Evolutionary conservation across 805 yeast genomes (phyloP).

Genomic region (Candida coquimbonensis): DNA sequence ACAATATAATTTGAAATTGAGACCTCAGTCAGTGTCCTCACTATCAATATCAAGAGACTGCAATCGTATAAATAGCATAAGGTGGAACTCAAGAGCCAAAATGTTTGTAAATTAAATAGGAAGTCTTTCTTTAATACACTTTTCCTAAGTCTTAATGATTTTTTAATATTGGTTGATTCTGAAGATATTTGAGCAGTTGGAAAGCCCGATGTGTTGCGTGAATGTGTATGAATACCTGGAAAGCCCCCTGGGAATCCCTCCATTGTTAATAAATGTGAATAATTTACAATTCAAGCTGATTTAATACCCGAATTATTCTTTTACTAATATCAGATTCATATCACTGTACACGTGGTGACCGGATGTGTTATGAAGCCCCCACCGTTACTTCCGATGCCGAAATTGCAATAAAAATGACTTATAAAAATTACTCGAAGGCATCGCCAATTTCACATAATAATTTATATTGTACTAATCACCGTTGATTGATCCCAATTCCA

Average conservation of each 20-base stretch:
- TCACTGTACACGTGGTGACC: too few relatives aligned
- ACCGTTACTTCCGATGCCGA: too few relatives aligned
- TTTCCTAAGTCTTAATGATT: slow-evolving; percentile 13
- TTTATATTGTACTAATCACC: too few relatives aligned
- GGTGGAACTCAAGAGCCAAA: slow-evolving; percentile 7
- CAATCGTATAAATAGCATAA: slow-evolving; percentile 21
- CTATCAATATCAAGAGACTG: slow-evolving; percentile 15
- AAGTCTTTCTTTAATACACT: slow-evolving; percentile 11
- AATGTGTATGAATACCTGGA: slow-evolving; percentile 1
- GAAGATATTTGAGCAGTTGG: not conserved
- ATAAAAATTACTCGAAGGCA: too few relatives aligned
- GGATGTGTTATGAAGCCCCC: too few relatives aligned
- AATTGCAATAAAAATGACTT: too few relatives aligned
- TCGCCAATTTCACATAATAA: too few relatives aligned
- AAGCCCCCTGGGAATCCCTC: slow-evolving; percentile 20
- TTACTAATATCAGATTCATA: too few relatives aligned
- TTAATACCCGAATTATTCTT: too few relatives aligned
- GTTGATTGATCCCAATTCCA: too few relatives aligned
- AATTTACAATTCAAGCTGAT: too few relatives aligned
- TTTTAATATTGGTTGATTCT: slow-evolving; percentile 4
- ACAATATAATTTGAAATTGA: not conserved
- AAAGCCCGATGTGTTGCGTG: too few relatives aligned
- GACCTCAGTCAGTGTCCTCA: slow-evolving; percentile 13
- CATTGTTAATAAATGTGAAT: slow-evolving; percentile 5
- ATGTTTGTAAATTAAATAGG: not conserved